A percentile compares a stretch with the other conserved stretches of the same genome.
These are phyloP conservation scores for Plasmodium fragile DNA, from an alignment of 169 alveolate genomes.

Conservation along the genomic window DNA sequence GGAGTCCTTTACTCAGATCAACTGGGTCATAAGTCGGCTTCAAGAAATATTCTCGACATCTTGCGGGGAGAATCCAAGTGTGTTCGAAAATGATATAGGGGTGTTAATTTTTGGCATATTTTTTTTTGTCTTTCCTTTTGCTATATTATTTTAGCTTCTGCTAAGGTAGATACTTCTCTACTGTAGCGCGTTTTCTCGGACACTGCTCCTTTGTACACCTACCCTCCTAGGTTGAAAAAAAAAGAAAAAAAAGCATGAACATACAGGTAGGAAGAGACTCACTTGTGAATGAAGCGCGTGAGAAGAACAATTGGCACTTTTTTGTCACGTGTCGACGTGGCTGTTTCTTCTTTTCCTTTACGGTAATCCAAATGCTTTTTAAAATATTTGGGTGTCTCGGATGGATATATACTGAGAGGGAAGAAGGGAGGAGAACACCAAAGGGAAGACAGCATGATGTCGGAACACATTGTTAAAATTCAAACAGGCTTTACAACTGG, in stretches of 20 bases:
- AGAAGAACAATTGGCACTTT: neutral
- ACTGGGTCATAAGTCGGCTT: constrained; percentile 54
- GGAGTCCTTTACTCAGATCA: constrained; percentile 33
- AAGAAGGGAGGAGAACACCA: neutral
- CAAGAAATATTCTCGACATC: constrained; percentile 74
- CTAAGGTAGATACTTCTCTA: neutral
- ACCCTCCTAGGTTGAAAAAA: neutral
- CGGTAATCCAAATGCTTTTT: constrained; percentile 60
- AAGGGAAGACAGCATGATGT: neutral
- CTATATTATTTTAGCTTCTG: neutral
- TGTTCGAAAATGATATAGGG: neutral
- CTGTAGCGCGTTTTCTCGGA: neutral
- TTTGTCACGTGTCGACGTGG: neutral
- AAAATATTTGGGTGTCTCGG: constrained; percentile 67
- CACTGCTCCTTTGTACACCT: neutral
- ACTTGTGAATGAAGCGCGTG: neutral
- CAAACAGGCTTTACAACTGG: neutral
- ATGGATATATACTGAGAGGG: constrained; percentile 43
- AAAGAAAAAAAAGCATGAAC: neutral
- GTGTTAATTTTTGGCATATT: neutral
- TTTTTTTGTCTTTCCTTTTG: neutral
- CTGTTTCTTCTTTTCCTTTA: neutral
- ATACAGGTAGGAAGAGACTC: neutral
- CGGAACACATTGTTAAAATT: neutral
- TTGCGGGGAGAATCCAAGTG: constrained; percentile 4